These are phyloP conservation scores for Colletotrichum camelliae DNA, from an alignment of 2,329 filamentous ascomycete genomes.

Conservation along the genomic window DNA sequence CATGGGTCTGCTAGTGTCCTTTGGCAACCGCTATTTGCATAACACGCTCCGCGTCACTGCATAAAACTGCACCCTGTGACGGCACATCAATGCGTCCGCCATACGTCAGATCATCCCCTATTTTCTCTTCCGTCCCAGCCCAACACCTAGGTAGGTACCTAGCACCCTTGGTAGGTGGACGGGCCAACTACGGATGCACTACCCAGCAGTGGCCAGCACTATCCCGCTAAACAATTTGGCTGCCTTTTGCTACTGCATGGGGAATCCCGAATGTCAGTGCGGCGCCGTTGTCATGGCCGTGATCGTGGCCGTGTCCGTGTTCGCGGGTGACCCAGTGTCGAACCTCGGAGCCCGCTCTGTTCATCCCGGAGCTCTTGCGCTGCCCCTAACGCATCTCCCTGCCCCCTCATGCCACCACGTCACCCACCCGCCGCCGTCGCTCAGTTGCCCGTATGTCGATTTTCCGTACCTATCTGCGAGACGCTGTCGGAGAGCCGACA, in stretches of 20 bases:
- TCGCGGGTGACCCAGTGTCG: not conserved
- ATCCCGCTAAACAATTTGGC: constrained; percentile 1
- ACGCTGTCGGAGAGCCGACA: not conserved
- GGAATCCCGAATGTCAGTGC: not conserved
- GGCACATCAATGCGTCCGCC: constrained; percentile 1
- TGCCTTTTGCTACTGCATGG: not conserved
- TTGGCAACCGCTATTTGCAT: constrained; percentile 4
- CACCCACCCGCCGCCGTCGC: not conserved
- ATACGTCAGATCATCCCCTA: constrained; percentile 19
- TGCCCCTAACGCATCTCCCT: not conserved
- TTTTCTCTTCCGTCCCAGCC: not conserved
- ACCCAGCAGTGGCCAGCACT: not conserved
- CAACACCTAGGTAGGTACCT: not conserved
- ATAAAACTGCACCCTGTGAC: constrained; percentile 9
- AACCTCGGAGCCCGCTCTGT: not conserved
- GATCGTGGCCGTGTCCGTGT: not conserved
- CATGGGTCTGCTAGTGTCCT: not conserved
- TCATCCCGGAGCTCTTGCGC: not conserved
- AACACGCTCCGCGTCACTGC: constrained; percentile 9
- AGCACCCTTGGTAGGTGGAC: not conserved
- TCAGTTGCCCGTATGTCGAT: not conserved
- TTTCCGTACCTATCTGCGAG: not conserved
- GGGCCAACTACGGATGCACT: not conserved
- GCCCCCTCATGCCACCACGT: constrained; percentile 4
- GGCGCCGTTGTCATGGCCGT: constrained; percentile 16